Percentiles rank a stretch among this genome's conserved stretches.
Conservation (phyloP, 441 rosid genomes). For the Adansonia gregorii region DNA sequence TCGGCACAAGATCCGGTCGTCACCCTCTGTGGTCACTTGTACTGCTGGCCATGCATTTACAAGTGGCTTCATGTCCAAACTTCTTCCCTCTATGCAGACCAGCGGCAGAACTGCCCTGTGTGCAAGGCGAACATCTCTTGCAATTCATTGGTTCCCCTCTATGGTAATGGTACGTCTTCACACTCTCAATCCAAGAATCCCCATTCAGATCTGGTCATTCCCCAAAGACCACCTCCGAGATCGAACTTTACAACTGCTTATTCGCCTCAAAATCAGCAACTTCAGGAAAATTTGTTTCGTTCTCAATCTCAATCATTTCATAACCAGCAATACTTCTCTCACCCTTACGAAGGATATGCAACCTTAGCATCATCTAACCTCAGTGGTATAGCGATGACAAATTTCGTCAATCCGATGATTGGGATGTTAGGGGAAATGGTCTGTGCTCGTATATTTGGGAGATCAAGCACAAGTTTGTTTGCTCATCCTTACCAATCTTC, state of each 20-base stretch:
- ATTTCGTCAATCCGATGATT: constrained; percentile 43
- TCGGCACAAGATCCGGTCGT: constrained; percentile 67
- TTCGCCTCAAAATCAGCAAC: constrained; percentile 41
- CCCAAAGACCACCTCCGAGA: constrained; percentile 51
- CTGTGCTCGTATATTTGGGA: constrained; percentile 54
- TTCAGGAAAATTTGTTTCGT: constrained; percentile 37
- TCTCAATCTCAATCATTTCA: constrained; percentile 39
- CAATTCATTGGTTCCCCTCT: constrained; percentile 61
- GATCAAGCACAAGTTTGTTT: constrained; percentile 45
- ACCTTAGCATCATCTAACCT: constrained; percentile 46
- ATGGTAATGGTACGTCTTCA: constrained; percentile 52
- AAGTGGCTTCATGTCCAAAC: constrained; percentile 52
- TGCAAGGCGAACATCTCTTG: constrained; percentile 59
- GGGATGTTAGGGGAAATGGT: constrained; percentile 62
- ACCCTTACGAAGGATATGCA: constrained; percentile 41
- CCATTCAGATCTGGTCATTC: constrained; percentile 34
- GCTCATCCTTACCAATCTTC: constrained; percentile 41
- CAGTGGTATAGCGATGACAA: constrained; percentile 39
- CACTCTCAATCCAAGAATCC: constrained; percentile 27
- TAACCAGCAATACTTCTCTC: constrained; percentile 41
- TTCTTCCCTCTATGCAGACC: constrained; percentile 38
- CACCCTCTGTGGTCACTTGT: constrained; percentile 72
- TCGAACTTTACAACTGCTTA: constrained; percentile 31
- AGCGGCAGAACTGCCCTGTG: constrained; percentile 56
- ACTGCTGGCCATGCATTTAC: constrained; percentile 75